phyloP scores from a whole-genome alignment of 305 asterid genomes.

The Ruellia speciosa region DNA sequence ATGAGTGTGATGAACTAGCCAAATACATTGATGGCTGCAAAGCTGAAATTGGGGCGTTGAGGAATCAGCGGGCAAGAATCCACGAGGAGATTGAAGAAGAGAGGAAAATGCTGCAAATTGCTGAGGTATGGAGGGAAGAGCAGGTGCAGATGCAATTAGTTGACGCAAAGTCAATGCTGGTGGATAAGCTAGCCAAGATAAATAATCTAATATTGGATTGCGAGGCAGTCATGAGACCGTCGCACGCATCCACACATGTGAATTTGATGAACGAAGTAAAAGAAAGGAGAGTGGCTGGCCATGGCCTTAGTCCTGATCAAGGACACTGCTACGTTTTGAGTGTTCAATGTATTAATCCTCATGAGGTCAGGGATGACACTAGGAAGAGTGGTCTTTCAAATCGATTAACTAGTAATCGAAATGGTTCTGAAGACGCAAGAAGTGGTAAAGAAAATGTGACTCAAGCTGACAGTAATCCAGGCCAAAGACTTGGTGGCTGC shows the following conservation, averaged over 20 bases:
- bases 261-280: not conserved
- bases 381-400: too few species aligned
- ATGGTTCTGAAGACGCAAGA: not conserved
- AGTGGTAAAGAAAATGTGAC: not conserved
- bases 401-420: too few species aligned
- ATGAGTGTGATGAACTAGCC: slow-evolving; percentile 89
- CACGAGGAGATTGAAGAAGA: slow-evolving; percentile 87
- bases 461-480: not conserved
- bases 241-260: not conserved
- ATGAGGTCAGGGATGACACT: not conserved
- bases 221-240: not conserved
- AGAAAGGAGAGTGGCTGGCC: not conserved
- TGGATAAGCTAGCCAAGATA: slow-evolving; percentile 69
- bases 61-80: slow-evolving; percentile 51
- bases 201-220: slow-evolving; percentile 38
- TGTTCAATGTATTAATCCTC: not conserved
- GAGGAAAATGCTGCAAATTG: slow-evolving; percentile 94
- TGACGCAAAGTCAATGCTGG: slow-evolving; percentile 86
- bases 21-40: slow-evolving; percentile 79
- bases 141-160: slow-evolving; percentile 85
- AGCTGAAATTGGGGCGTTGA: slow-evolving; percentile 69
- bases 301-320: not conserved
- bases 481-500: not conserved
- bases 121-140: slow-evolving; percentile 98
- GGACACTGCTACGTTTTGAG: not conserved